These are phyloP conservation scores for Clonostachys sp. DNA, from an alignment of 2,329 filamentous ascomycete genomes.

Conservation along the genomic window DNA sequence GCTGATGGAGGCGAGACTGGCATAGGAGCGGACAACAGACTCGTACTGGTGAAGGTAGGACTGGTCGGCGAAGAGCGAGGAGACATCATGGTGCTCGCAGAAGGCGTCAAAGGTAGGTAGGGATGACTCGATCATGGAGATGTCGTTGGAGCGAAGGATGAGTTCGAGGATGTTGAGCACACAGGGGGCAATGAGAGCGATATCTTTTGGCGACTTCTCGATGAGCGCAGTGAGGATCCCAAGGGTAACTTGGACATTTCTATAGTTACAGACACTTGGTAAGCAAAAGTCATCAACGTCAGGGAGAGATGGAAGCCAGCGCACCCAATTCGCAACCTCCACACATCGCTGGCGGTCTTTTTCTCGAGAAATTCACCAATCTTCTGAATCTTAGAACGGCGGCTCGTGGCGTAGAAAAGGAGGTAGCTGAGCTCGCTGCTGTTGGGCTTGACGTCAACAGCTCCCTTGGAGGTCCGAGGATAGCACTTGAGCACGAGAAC, in stretches of 20 bases:
- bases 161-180: slow-evolving; percentile 81
- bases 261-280: slow-evolving; percentile 22
- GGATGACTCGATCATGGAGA: slow-evolving; percentile 89
- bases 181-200: slow-evolving; percentile 81
- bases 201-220: slow-evolving; percentile 86
- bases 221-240: slow-evolving; percentile 89
- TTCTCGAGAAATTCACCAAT: slow-evolving; percentile 93
- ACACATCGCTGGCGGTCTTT: slow-evolving; percentile 88
- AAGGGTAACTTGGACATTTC: slow-evolving; percentile 91
- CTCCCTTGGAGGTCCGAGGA: slow-evolving; percentile 84
- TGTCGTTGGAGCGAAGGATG: slow-evolving; percentile 79
- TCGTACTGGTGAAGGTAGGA: slow-evolving; percentile 80
- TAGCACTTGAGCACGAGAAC: slow-evolving; percentile 95
- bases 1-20: slow-evolving; percentile 69
- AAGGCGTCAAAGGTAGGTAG: slow-evolving; percentile 83
- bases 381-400: slow-evolving; percentile 92
- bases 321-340: slow-evolving; percentile 81
- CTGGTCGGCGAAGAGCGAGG: slow-evolving; percentile 80
- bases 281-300: slow-evolving; percentile 1
- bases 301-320: slow-evolving; percentile 13
- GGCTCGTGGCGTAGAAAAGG: slow-evolving; percentile 92
- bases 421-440: slow-evolving; percentile 95
- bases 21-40: slow-evolving; percentile 75
- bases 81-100: slow-evolving; percentile 83
- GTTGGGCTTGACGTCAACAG: slow-evolving; percentile 91